Evolutionary conservation across 352 stramenopile genomes (phyloP).

Genomic region (Globisporangium nunn): DNA sequence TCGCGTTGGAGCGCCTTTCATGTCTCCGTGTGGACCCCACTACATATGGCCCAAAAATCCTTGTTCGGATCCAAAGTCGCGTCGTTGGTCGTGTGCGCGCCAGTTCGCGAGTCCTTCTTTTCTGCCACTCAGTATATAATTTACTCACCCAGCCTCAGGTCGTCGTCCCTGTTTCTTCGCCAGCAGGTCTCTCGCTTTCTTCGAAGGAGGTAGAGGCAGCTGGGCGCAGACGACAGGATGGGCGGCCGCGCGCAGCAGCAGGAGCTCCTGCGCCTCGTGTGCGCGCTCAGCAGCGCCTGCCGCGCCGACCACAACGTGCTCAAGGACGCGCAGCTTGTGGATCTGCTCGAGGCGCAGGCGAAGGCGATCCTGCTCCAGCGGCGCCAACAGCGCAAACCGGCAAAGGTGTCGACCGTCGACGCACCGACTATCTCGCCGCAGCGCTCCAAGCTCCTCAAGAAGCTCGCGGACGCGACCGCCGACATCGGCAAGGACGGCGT

Average conservation of each 20-base stretch:
- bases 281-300: conserved; percentile 51
- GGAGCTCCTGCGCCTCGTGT: conserved; percentile 42
- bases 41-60: too few relatives aligned
- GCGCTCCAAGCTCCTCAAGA: conserved; percentile 29
- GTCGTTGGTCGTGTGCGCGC: background rate
- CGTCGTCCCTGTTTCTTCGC: too few relatives aligned
- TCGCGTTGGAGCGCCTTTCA: too few relatives aligned
- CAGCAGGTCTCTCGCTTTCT: too few relatives aligned
- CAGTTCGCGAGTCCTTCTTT: background rate
- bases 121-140: background rate
- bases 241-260: conserved; percentile 15
- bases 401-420: background rate
- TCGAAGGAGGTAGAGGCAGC: background rate
- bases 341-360: conserved; percentile 46
- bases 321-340: conserved; percentile 58
- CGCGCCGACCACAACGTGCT: conserved; percentile 54
- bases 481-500: conserved; percentile 14
- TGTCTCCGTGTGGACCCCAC: too few relatives aligned
- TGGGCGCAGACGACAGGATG: background rate
- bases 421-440: conserved; percentile 17
- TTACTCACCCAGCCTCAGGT: background rate
- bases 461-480: conserved; percentile 13
- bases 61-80: too few relatives aligned
- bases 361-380: conserved; percentile 43
- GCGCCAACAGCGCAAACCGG: conserved; percentile 15